Conservation (phyloP, 371 early-diverging fungal genomes). For the Antonospora locustae region DNA sequence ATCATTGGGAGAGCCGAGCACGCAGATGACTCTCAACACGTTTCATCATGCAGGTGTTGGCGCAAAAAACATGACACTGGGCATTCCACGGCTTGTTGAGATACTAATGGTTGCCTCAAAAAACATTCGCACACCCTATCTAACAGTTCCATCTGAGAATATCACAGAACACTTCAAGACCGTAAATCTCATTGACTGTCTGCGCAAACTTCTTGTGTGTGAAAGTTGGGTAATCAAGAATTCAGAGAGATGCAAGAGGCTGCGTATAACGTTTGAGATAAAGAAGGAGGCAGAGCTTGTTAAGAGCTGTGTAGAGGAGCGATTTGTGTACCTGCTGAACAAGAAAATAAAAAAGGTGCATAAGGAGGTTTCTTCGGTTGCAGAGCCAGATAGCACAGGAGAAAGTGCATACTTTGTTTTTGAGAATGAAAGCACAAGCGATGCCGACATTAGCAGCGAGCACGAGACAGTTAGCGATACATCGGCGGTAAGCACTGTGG, state of each 20-base stretch:
- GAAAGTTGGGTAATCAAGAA: conserved; percentile 30
- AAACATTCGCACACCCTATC: conserved; percentile 77
- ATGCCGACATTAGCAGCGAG: conserved; percentile 23
- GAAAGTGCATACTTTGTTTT: conserved; percentile 5
- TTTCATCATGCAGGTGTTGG: conserved; percentile 99
- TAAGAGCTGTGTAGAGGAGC: conserved; percentile 10
- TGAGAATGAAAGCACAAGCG: conserved; percentile 7
- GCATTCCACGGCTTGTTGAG: conserved; percentile 97
- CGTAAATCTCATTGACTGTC: conserved; percentile 30
- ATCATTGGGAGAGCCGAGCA: conserved; percentile 96
- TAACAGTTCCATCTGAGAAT: conserved; percentile 66
- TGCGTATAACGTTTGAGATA: conserved; percentile 27
- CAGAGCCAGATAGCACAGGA: not conserved
- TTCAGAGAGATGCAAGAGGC: conserved; percentile 21
- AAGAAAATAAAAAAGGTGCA: conserved; percentile 36
- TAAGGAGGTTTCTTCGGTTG: conserved; percentile 9
- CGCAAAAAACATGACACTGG: conserved; percentile 92
- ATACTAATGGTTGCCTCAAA: conserved; percentile 95
- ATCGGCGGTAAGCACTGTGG: conserved; percentile 6
- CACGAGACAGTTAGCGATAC: conserved; percentile 17
- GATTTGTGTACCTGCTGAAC: conserved; percentile 38
- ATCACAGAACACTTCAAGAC: conserved; percentile 24
- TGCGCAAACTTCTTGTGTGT: conserved; percentile 17
- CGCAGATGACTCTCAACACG: conserved; percentile 99
- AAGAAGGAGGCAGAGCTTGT: conserved; percentile 8